Conservation (phyloP, 2,329 filamentous ascomycete species). For the Aureobasidium sp. region DNA sequence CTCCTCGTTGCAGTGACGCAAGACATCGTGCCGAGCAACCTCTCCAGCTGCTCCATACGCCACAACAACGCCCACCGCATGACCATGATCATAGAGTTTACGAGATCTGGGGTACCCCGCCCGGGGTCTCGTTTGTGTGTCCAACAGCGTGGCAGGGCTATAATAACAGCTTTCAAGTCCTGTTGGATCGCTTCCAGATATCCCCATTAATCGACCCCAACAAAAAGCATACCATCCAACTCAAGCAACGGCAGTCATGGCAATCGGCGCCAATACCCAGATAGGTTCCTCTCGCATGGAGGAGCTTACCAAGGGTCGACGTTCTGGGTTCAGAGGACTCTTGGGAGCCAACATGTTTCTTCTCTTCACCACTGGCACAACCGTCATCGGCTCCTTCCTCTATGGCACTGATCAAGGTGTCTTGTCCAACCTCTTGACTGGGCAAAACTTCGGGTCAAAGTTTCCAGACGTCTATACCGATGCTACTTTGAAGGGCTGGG, state of each 20-base stretch:
- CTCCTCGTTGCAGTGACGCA: no score
- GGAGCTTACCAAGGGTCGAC: background rate
- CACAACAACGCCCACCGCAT: no score
- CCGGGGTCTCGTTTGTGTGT: no score
- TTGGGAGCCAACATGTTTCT: background rate
- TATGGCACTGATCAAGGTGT: background rate
- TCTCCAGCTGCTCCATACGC: no score
- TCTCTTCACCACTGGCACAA: background rate
- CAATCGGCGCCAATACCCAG: background rate
- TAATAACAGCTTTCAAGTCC: no score
- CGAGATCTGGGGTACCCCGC: no score
- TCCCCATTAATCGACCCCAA: background rate
- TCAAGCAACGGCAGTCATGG: background rate
- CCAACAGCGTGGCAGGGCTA: no score
- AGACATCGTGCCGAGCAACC: no score
- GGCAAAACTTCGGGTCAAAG: slow-evolving; percentile 1
- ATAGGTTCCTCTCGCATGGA: background rate
- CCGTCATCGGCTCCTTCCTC: background rate
- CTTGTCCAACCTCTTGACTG: background rate
- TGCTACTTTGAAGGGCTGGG: slow-evolving; percentile 40
- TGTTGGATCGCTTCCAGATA: no score
- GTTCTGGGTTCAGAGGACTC: background rate
- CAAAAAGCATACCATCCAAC: background rate
- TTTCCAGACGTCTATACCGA: background rate
- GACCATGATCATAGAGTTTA: no score